Conservation (phyloP, 2,329 filamentous ascomycete genomes). For the Leptographium flavum region DNA sequence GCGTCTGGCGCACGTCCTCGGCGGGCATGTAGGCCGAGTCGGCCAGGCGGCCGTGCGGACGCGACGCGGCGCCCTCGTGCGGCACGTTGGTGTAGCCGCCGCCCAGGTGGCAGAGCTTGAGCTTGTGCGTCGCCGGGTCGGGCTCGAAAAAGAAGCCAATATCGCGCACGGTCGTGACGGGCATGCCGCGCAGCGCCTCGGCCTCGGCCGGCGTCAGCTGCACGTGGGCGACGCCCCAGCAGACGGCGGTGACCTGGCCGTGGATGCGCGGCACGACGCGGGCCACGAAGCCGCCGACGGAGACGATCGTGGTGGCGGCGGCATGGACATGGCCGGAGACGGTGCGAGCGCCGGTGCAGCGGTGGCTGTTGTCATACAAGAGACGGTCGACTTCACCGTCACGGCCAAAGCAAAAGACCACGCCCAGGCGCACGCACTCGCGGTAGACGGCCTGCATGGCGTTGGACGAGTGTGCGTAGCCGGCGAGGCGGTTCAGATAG, state of each 20-base stretch:
- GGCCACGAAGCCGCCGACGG: conserved; percentile 17
- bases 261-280: conserved; percentile 33
- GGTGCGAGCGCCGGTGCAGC: conserved; percentile 16
- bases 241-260: conserved; percentile 36
- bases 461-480: conserved; percentile 41
- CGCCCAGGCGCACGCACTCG: conserved; percentile 20
- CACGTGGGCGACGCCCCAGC: conserved; percentile 46
- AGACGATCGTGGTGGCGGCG: conserved; percentile 29
- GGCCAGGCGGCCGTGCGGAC: no score
- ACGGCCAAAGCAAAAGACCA: conserved; percentile 23
- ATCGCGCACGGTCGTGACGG: conserved; percentile 46
- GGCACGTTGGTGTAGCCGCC: conserved; percentile 33
- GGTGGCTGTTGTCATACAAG: conserved; percentile 18
- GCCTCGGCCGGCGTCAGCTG: conserved; percentile 40
- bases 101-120: conserved; percentile 47
- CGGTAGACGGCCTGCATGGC: conserved; percentile 32
- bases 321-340: conserved; percentile 12
- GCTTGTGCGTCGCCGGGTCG: conserved; percentile 38
- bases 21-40: conserved; percentile 31
- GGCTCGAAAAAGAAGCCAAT: conserved; percentile 54
- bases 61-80: conserved; percentile 11
- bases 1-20: conserved; percentile 35
- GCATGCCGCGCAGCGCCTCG: conserved; percentile 38
- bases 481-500: conserved; percentile 42
- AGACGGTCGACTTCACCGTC: conserved; percentile 24